Conservation (phyloP, 2,329 filamentous ascomycete genomes). For the Claviceps africana region DNA sequence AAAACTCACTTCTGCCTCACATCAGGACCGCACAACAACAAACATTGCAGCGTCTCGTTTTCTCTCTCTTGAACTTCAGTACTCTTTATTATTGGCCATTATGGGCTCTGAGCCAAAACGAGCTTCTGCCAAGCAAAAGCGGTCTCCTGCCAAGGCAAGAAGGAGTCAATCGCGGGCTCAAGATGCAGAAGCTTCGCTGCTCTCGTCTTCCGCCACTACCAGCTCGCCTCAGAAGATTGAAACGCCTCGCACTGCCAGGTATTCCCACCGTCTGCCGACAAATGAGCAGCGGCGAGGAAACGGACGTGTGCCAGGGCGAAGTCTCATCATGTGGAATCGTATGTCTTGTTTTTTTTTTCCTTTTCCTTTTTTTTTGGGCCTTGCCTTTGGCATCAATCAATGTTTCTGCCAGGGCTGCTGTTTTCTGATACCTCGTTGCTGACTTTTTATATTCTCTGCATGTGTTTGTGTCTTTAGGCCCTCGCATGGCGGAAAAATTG, state of each 20-base stretch:
- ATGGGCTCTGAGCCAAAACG: slow-evolving; percentile 7
- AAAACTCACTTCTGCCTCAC: background rate
- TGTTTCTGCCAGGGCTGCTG: background rate
- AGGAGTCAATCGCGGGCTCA: slow-evolving; percentile 7
- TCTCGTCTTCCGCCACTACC: background rate
- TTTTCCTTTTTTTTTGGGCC: background rate
- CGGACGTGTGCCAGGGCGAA: slow-evolving; percentile 21
- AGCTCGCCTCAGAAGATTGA: slow-evolving; percentile 5
- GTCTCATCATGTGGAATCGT: slow-evolving; percentile 30
- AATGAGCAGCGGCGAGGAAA: slow-evolving; percentile 14
- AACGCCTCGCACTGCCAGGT: slow-evolving; percentile 9
- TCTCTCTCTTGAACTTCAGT: background rate
- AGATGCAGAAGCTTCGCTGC: slow-evolving; percentile 4
- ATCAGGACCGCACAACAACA: too few relatives aligned
- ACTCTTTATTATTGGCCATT: background rate
- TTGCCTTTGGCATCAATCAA: background rate
- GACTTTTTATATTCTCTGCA: background rate
- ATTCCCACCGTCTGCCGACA: slow-evolving; percentile 14
- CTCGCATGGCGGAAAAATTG: slow-evolving; percentile 32
- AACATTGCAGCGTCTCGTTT: background rate
- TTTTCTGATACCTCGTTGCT: background rate
- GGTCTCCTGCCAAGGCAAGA: slow-evolving; percentile 5
- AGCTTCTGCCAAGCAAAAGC: slow-evolving; percentile 9
- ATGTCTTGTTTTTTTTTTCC: slow-evolving; percentile 10
- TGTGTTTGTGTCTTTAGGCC: slow-evolving; percentile 17